Percentiles rank a stretch among this genome's conserved stretches.
Conservation (phyloP, 805 yeast genomes). For the Candida peoriensis region DNA sequence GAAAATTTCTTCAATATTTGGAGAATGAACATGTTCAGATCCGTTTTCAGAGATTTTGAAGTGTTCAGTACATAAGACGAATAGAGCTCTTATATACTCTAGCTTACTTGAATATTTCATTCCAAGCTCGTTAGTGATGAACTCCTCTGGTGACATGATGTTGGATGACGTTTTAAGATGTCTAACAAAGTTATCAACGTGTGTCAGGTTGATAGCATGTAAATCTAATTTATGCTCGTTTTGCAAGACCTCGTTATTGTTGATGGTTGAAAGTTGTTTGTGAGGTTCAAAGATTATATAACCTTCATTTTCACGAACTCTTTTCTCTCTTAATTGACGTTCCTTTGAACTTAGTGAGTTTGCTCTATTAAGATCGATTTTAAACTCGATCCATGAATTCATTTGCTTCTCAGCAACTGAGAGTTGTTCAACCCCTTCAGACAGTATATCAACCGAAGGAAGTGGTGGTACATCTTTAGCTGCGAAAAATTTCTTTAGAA, state of each 20-base stretch:
- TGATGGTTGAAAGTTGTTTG: slow-evolving; percentile 37
- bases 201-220: slow-evolving; percentile 28
- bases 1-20: slow-evolving; percentile 37
- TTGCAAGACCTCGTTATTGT: slow-evolving; percentile 41
- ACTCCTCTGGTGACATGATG: slow-evolving; percentile 45
- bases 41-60: slow-evolving; percentile 36
- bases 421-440: slow-evolving; percentile 15
- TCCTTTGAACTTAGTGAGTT: slow-evolving; percentile 65
- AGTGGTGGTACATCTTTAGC: slow-evolving; percentile 25
- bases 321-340: slow-evolving; percentile 61
- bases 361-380: slow-evolving; percentile 65
- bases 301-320: slow-evolving; percentile 56
- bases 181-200: slow-evolving; percentile 40
- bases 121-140: slow-evolving; percentile 49
- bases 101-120: slow-evolving; percentile 46
- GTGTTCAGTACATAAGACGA: slow-evolving; percentile 55
- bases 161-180: slow-evolving; percentile 28
- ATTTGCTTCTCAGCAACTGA: slow-evolving; percentile 33
- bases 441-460: slow-evolving; percentile 19
- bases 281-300: slow-evolving; percentile 62
- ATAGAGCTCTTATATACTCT: slow-evolving; percentile 64
- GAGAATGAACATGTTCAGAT: slow-evolving; percentile 18
- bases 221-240: slow-evolving; percentile 26
- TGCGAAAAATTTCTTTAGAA: slow-evolving; percentile 28
- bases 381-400: slow-evolving; percentile 47